A percentile compares a stretch with the other conserved stretches of the same genome.
Conservation (phyloP, 306 rosid species). For the Lathyrus tuberosus region DNA sequence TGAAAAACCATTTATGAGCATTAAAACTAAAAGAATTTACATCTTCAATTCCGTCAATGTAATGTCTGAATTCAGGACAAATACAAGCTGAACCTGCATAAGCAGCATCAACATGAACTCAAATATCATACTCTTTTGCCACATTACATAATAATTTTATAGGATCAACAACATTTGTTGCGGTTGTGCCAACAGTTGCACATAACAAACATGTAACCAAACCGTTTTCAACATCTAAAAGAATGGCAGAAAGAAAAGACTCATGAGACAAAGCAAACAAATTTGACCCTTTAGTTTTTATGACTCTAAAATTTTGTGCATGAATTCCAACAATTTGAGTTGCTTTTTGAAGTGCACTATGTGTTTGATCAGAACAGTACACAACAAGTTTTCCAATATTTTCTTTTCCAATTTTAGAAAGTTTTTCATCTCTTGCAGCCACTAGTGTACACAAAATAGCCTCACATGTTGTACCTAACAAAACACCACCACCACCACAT, state of each 20-base stretch:
- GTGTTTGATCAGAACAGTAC: slow-evolving; percentile 67
- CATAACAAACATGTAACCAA: slow-evolving; percentile 62
- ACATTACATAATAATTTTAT: slow-evolving; percentile 46
- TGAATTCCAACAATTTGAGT: slow-evolving; percentile 57
- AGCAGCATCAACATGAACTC: slow-evolving; percentile 78
- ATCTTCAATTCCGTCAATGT: slow-evolving; percentile 52
- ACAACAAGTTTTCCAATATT: slow-evolving; percentile 49
- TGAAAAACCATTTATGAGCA: slow-evolving; percentile 69
- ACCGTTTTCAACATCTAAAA: slow-evolving; percentile 48
- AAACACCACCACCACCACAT: slow-evolving; percentile 66
- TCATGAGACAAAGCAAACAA: slow-evolving; percentile 48
- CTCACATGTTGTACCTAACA: slow-evolving; percentile 64
- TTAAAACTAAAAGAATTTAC: slow-evolving; percentile 60
- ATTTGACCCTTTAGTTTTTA: slow-evolving; percentile 36
- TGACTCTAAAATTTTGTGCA: slow-evolving; percentile 41
- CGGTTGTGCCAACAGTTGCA: slow-evolving; percentile 60
- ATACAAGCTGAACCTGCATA: slow-evolving; percentile 65
- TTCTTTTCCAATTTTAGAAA: slow-evolving; percentile 24
- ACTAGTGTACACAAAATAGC: slow-evolving; percentile 55
- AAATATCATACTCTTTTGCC: slow-evolving; percentile 46
- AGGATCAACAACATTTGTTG: slow-evolving; percentile 59
- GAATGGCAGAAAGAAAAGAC: slow-evolving; percentile 25
- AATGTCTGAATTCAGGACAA: slow-evolving; percentile 65
- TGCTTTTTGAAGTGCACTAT: slow-evolving; percentile 55
- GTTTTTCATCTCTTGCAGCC: slow-evolving; percentile 52